phyloP scores from a whole-genome alignment of 1,284 basidiomycete species.

The Cystobasidiaceae sp. region DNA sequence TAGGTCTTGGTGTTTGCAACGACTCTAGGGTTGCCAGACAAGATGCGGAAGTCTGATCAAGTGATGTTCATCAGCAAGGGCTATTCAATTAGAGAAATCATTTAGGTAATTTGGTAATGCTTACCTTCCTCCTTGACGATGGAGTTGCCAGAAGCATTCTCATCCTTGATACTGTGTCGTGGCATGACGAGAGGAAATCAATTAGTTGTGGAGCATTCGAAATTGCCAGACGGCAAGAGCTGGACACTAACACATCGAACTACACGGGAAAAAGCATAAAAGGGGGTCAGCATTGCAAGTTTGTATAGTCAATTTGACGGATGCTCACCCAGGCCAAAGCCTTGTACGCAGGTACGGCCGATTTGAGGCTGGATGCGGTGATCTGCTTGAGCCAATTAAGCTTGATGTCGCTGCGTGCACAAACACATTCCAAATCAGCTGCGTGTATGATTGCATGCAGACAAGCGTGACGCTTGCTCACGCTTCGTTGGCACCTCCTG shows the following conservation, averaged over 20 bases:
- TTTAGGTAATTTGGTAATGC: background rate
- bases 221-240: background rate
- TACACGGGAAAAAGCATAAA: background rate
- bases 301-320: background rate
- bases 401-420: slow-evolving; percentile 6
- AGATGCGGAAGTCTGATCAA: background rate
- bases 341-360: slow-evolving; percentile 1
- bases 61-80: background rate
- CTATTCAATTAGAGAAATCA: background rate
- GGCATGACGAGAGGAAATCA: background rate
- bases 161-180: slow-evolving; percentile 16
- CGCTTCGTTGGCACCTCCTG: slow-evolving; percentile 11
- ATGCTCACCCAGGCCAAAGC: slow-evolving; percentile 3
- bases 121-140: slow-evolving; percentile 23
- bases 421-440: background rate
- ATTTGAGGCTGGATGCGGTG: background rate
- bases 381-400: slow-evolving; percentile 26
- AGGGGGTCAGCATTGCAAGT: too few relatives aligned
- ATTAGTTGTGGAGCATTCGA: background rate
- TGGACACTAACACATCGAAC: slow-evolving; percentile 12
- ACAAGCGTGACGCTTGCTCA: too few relatives aligned
- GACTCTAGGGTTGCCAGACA: background rate
- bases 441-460: too few relatives aligned
- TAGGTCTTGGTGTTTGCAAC: too few relatives aligned
- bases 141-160: slow-evolving; percentile 13